Base-by-base conservation (phyloP, 208 protist species). In the Leishmania tropica region DNA sequence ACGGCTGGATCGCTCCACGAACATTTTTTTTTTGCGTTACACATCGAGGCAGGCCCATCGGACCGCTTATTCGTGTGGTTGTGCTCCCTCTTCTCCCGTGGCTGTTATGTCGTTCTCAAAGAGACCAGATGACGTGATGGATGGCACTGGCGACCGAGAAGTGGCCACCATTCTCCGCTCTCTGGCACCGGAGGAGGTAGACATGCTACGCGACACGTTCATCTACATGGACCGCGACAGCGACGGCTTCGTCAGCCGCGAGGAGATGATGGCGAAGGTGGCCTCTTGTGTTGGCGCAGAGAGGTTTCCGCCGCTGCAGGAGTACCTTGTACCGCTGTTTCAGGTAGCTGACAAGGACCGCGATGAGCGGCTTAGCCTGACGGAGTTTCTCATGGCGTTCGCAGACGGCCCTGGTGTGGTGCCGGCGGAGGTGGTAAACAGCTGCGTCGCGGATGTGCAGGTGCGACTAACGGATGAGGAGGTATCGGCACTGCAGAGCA, bases 171-270 rank as follows among this genome's bases (percentile, higher is more conserved):
- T 92, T 62, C 60, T 94, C 35, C 83, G 88, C 56, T 81, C 85
- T 5, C 83, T 96, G 2, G 85, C 75, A 37, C 89, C 90, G n/a
- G 94, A 97, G 81, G 94, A 97, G 79, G 87, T 95, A 1, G 92
- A 97, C 79, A 97, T 97, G 94, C 87, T 97, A 37, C 94, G 94
- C 28, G 94, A 97, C 75, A 88, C 94, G n/a, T 97, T 97, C 71
- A 97, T 97, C 72, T 94, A 89, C 83, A 94, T 97, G 88, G 94
- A 97, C 79, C 64, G 78, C 17, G 91, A 97, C 82, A 94, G 93
- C 71, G 94, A 97, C 81, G 94, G 94, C 51, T 93, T 90, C 80
- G 81, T 97, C 40, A 87, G 79, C 31, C 78, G 71, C 67, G 79
- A 86, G 24, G 92, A 97, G 75, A 56, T 97, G 78, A 84, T 95